A percentile compares a stretch with the other conserved stretches of the same genome.
phyloP scores from a whole-genome alignment of 2,329 filamentous ascomycete species.

The Penicillium sp. region DNA sequence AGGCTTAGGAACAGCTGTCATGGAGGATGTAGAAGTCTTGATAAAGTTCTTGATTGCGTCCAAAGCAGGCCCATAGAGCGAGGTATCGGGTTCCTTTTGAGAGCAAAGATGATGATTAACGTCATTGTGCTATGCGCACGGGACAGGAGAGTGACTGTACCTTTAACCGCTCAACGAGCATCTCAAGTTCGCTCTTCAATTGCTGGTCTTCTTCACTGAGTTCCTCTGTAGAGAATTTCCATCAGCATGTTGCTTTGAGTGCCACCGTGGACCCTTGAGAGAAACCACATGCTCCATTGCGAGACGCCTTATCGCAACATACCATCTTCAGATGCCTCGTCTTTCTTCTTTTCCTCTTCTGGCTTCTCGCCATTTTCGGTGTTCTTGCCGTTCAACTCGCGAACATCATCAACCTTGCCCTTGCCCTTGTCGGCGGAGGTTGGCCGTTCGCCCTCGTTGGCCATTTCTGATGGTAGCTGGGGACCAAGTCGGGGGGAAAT shows the following conservation, averaged over 20 bases:
- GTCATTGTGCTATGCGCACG: slow-evolving; percentile 23
- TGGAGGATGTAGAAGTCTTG: slow-evolving; percentile 98
- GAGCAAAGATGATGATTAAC: slow-evolving; percentile 23
- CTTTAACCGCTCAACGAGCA: slow-evolving; percentile 93
- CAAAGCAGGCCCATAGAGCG: slow-evolving; percentile 86
- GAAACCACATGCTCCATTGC: slow-evolving; percentile 14
- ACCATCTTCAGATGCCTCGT: slow-evolving; percentile 66
- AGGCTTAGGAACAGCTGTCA: slow-evolving; percentile 98
- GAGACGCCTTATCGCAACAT: slow-evolving; percentile 29
- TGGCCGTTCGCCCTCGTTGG: slow-evolving; percentile 85
- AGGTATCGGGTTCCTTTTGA: slow-evolving; percentile 74
- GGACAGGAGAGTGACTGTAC: slow-evolving; percentile 49
- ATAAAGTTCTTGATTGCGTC: slow-evolving; percentile 98
- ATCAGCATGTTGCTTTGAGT: slow-evolving; percentile 35
- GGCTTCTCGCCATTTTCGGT: slow-evolving; percentile 67
- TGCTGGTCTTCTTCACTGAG: slow-evolving; percentile 97
- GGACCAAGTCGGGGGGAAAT: slow-evolving; percentile 27
- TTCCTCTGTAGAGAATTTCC: slow-evolving; percentile 66
- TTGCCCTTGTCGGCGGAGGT: slow-evolving; percentile 92
- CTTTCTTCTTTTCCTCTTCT: slow-evolving; percentile 71
- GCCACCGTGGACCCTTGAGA: slow-evolving; percentile 1
- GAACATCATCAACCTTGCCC: slow-evolving; percentile 75
- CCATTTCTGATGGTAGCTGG: slow-evolving; percentile 62
- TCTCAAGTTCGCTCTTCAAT: slow-evolving; percentile 95
- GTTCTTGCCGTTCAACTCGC: slow-evolving; percentile 59